Evolutionary conservation across 1,139 yeast genomes (phyloP).

Genomic region (Wickerhamiella infanticola): DNA sequence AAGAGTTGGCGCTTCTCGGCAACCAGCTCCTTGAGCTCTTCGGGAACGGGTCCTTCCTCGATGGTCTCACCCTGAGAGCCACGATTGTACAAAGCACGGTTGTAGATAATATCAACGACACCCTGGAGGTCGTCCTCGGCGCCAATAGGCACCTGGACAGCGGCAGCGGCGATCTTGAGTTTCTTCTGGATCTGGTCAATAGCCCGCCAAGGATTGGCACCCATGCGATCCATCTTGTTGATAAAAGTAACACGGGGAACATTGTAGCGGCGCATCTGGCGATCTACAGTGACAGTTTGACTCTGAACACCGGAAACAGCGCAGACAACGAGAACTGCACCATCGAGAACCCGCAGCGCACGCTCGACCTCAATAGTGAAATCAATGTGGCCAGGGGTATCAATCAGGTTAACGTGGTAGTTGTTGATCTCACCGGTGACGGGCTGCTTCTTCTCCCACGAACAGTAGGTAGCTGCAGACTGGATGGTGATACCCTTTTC

Average conservation of each 20-base stretch:
- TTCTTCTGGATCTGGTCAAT: conserved; percentile 80
- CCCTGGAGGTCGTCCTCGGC: conserved; percentile 74
- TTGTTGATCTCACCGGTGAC: conserved; percentile 25
- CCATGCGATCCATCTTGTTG: conserved; percentile 98
- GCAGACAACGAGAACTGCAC: conserved; percentile 95
- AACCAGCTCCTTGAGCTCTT: conserved; percentile 53
- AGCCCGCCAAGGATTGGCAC: conserved; percentile 91
- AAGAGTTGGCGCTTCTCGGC: conserved; percentile 70
- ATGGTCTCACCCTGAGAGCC: conserved; percentile 84
- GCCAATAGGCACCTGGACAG: conserved; percentile 95
- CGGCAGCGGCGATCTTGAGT: conserved; percentile 90
- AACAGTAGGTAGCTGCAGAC: conserved; percentile 96
- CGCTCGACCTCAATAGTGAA: conserved; percentile 97
- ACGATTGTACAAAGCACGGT: conserved; percentile 76
- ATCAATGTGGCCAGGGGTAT: conserved; percentile 97
- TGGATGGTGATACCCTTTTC: conserved; percentile 97
- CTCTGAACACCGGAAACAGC: conserved; percentile 98
- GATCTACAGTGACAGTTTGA: conserved; percentile 94
- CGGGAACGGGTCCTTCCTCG: conserved; percentile 52
- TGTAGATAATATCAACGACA: conserved; percentile 77
- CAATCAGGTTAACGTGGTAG: conserved; percentile 86
- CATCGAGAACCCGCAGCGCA: conserved; percentile 90
- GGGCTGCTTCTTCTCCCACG: conserved; percentile 39
- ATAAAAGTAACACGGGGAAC: conserved; percentile 93
- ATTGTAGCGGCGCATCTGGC: conserved; percentile 97